Evolutionary conservation across 768 basidiomycete species (phyloP).

Genomic region (Leccinellum rugosiceps): DNA sequence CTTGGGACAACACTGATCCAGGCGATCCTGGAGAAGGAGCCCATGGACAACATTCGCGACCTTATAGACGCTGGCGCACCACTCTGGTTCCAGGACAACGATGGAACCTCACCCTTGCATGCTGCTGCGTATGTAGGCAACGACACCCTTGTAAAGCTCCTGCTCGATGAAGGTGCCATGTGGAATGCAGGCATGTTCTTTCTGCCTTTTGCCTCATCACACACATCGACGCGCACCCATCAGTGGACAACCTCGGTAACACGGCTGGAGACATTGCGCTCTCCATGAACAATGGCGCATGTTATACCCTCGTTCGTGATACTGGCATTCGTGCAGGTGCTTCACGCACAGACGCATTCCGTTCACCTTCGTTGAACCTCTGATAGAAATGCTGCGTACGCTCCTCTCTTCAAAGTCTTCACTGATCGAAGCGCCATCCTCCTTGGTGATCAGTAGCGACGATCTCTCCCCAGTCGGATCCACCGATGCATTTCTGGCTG

Average conservation of each 20-base stretch:
- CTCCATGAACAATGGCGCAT: constrained; percentile 73
- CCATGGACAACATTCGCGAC: constrained; percentile 42
- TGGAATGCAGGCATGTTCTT: constrained; percentile 78
- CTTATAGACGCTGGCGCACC: constrained; percentile 69
- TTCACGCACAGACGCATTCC: constrained; percentile 12
- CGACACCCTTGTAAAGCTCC: constrained; percentile 53
- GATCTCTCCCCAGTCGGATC: constrained; percentile 62
- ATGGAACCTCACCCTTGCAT: constrained; percentile 82
- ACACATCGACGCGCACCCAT: neutral
- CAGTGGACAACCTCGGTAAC: constrained; percentile 74
- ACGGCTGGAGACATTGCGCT: constrained; percentile 91
- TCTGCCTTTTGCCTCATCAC: neutral
- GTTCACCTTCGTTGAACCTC: constrained; percentile 5
- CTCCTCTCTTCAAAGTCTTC: constrained; percentile 50
- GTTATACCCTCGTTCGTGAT: constrained; percentile 81
- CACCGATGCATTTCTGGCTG: constrained; percentile 65
- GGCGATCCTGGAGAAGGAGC: constrained; percentile 50
- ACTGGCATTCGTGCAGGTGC: constrained; percentile 89
- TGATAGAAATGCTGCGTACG: constrained; percentile 66
- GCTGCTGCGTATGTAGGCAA: constrained; percentile 79
- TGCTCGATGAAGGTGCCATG: constrained; percentile 80
- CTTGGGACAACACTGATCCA: constrained; percentile 60
- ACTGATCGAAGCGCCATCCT: constrained; percentile 21
- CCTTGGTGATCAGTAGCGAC: constrained; percentile 43
- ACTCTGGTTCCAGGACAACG: constrained; percentile 86